Base-by-base conservation (phyloP, 805 yeast species). In the Starmera amethionina region DNA sequence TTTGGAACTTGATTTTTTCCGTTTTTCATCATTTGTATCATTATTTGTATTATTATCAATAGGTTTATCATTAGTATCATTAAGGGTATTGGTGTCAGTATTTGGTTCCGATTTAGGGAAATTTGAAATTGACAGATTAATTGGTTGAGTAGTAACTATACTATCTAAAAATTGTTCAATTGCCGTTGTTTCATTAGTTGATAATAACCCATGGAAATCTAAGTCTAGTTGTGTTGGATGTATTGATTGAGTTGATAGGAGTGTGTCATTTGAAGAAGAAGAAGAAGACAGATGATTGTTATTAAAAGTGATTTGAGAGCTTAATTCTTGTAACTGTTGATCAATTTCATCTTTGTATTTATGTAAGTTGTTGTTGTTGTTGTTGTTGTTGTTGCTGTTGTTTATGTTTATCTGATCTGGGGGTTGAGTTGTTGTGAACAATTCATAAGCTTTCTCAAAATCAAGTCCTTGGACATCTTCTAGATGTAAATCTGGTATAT, bases 111-210 rank as follows among this genome's bases (percentile, higher is more conserved):
- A 5, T 29, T 11, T 29, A 5, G 30, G n/a, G 13, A 32, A 4
- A 7, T 32, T 32, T 16, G 33, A 8, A 7, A 10, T 5, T n/a
- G n/a, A n/a, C 5, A 10, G 2, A 16, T 13, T 29, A 9, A 30
- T 19, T 13, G 40, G 30, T 18, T 53, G 47, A n/a, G 43, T 50
- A 34, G 54, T 55, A 16, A 55, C 52, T 22, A 55, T 54, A 37
- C 56, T 50, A 36, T 55, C 59, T 18, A 55, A 44, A 33, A 55
- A 54, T 25, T 51, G 50, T 34, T 55, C 59, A 18, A 55, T 33
- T 0, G 58, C 59, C 22, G 44, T 50, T 3, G 53, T 40, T 35
- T 55, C 59, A 43, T 54, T 50, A 4, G 41, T 52, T 2, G 58
- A 51, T 9, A 55, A 40, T 8, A 55, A 42, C 25, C 50, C 54